Evolutionary conservation across 164 flowering plant genomes (phyloP).

Genomic region (Warburgia ugandensis): DNA sequence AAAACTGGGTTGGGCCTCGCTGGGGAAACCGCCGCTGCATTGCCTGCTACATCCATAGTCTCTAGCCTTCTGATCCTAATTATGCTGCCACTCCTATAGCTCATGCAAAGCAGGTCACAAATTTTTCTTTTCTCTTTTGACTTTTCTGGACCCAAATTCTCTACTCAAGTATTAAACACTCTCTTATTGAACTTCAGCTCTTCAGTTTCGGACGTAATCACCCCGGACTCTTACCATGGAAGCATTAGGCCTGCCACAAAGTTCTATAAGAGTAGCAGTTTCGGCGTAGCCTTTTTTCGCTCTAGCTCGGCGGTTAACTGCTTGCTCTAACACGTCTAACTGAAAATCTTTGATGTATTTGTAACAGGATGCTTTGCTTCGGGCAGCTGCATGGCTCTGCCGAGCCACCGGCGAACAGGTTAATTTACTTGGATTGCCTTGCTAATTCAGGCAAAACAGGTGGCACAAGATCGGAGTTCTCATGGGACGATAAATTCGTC

Average conservation of each 20-base stretch:
- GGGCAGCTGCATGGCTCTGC: conserved; percentile 75
- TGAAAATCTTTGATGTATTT: background rate
- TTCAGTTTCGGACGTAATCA: conserved; percentile 67
- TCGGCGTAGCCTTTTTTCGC: conserved; percentile 29
- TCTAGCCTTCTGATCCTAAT: conserved; percentile 20
- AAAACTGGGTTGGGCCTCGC: conserved; percentile 71
- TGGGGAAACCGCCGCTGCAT: conserved; percentile 72
- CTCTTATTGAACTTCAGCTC: conserved; percentile 14
- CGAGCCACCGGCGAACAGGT: conserved; percentile 32
- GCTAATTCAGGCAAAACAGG: conserved; percentile 8
- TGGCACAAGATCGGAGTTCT: conserved; percentile 27
- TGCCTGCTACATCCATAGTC: conserved; percentile 63
- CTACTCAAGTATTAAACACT: background rate
- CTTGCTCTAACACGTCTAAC: background rate
- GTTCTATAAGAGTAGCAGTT: conserved; percentile 68
- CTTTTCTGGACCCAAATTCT: background rate
- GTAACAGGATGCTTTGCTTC: conserved; percentile 74
- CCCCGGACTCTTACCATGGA: conserved; percentile 64
- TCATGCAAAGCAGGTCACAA: conserved; percentile 50
- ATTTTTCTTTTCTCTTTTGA: background rate
- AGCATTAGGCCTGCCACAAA: conserved; percentile 53
- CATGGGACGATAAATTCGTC: conserved; percentile 57
- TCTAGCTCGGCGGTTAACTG: background rate
- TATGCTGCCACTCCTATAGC: conserved; percentile 31
- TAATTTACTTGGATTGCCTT: conserved; percentile 23